These are phyloP conservation scores for Lentinula aciculospora DNA, from an alignment of 768 basidiomycete genomes.

Conservation along the genomic window DNA sequence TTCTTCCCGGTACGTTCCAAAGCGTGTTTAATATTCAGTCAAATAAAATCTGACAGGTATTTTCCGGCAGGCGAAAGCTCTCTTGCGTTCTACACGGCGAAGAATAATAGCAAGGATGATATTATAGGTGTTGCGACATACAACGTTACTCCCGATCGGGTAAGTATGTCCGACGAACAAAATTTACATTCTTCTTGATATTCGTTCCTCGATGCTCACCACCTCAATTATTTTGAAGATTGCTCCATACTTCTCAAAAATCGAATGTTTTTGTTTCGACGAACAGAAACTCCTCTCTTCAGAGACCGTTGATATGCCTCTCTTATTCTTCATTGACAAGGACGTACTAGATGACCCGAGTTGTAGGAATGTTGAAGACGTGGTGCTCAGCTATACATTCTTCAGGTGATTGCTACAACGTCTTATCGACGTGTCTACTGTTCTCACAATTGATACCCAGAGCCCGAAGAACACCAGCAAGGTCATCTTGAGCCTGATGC, in stretches of 20 bases:
- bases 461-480: conserved; percentile 72
- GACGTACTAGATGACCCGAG: conserved; percentile 92
- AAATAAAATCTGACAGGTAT: neutral
- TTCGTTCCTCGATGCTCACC: conserved; percentile 14
- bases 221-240: conserved; percentile 43
- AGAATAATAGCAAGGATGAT: conserved; percentile 78
- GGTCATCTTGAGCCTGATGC: conserved; percentile 94
- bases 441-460: no score
- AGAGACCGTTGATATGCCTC: conserved; percentile 97
- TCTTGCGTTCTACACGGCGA: conserved; percentile 93
- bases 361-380: conserved; percentile 81
- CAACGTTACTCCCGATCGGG: conserved; percentile 97
- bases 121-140: conserved; percentile 99
- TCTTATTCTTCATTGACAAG: conserved; percentile 98
- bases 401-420: conserved; percentile 61
- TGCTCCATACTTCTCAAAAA: conserved; percentile 98
- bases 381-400: conserved; percentile 96
- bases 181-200: neutral
- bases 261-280: conserved; percentile 99
- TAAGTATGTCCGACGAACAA: conserved; percentile 30
- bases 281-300: conserved; percentile 92
- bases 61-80: conserved; percentile 60
- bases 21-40: conserved; percentile 42
- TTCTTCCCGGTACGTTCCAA: conserved; percentile 62
- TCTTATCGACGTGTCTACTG: neutral